Evolutionary conservation across 176 grass and related monocot genomes (phyloP).

Genomic region (Ensete ventricosum): DNA sequence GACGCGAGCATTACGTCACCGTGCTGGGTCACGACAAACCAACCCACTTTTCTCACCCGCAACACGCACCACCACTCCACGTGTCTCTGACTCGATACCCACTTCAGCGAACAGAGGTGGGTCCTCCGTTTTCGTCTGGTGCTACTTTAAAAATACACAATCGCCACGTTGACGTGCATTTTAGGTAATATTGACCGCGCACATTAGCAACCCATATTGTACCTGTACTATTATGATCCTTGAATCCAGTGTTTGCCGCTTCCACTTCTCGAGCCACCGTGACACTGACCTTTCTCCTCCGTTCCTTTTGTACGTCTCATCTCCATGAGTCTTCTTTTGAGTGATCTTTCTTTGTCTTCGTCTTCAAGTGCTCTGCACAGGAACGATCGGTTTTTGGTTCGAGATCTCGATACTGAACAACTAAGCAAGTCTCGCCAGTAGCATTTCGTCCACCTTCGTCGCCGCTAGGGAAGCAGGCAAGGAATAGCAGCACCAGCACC

Average conservation of each 20-base stretch:
- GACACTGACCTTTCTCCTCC: background rate
- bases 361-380: no score
- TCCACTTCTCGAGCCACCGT: background rate
- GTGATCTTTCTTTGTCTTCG: no score
- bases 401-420: no score
- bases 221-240: no score
- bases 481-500: background rate
- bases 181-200: no score
- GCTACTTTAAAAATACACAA: no score
- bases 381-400: no score
- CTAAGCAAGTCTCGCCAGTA: no score
- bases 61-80: background rate
- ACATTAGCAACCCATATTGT: no score
- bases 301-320: background rate
- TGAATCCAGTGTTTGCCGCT: background rate
- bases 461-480: background rate
- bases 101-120: background rate
- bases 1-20: no score
- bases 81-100: background rate
- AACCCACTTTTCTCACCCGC: background rate
- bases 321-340: no score
- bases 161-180: no score
- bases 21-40: background rate
- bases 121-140: background rate
- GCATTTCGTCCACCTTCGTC: conserved; percentile 4